Percentiles rank a stretch among this genome's conserved stretches.
These are phyloP conservation scores for Hyaloscypha hepaticicola DNA, from an alignment of 495 filamentous ascomycete species.

Conservation along the genomic window DNA sequence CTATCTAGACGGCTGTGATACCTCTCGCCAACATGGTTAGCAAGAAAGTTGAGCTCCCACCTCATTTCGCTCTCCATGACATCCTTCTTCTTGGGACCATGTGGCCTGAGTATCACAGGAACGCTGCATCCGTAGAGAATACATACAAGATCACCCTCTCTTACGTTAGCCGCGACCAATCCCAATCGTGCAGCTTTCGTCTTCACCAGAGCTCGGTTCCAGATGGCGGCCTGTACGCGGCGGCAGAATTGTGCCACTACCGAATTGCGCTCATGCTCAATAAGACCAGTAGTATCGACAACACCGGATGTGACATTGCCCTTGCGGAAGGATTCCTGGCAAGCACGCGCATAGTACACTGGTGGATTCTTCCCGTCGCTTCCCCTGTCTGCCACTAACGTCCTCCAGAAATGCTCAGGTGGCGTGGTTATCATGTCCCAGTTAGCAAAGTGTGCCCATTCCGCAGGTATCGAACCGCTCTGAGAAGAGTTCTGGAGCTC, in stretches of 20 bases:
- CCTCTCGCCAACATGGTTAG: conserved; percentile 5
- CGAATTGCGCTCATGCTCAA: conserved; percentile 1
- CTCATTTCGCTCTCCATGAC: conserved; percentile 8
- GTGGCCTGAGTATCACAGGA: background rate
- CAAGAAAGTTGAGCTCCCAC: conserved; percentile 11
- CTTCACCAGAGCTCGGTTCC: background rate
- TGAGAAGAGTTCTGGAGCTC: background rate
- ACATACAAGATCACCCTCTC: background rate
- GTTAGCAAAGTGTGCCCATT: background rate
- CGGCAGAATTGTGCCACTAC: conserved; percentile 3
- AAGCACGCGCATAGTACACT: background rate
- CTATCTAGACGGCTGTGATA: conserved; percentile 1
- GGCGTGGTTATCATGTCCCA: background rate
- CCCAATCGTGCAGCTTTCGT: background rate
- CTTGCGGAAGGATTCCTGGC: background rate
- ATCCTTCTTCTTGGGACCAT: background rate
- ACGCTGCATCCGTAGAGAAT: conserved; percentile 2
- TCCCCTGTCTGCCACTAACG: background rate
- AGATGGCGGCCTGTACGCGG: background rate
- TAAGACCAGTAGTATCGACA: conserved; percentile 2
- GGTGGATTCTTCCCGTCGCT: background rate
- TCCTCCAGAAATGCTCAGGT: conserved; percentile 4
- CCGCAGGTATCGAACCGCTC: background rate
- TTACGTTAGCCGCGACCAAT: background rate
- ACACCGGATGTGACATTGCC: background rate